Evolutionary conservation across 176 grass and related monocot species (phyloP), one percentile per base, ranked within the genome.

Genomic region (Thalia dealbata): DNA sequence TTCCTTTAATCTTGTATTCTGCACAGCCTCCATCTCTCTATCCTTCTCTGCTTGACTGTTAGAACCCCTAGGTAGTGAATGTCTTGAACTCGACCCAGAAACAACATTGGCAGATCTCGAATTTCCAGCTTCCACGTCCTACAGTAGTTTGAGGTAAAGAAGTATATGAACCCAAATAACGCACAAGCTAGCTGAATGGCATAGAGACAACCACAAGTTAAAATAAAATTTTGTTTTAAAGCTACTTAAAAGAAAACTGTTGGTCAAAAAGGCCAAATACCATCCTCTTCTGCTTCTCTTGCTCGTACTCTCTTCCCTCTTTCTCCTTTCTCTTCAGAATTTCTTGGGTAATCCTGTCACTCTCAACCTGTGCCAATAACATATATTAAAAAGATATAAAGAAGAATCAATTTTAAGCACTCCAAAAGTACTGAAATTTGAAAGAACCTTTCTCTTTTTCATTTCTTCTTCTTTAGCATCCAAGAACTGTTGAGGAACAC

Each of bases 91-190:
- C 64, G 79, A 82, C 61, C 77, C 78, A 81, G 73, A 71, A 76
- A 78, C 41, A 79, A 50, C 82, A 78, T 76, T 64, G 61, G 72
- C 32, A 70, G 55, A 79, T 89, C 86, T 86, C 68, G 92, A 85
- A 56, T 83, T 89, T 75, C 45, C 45, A 69, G 63, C 67, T 82
- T 83, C 79, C 67, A 81, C 78, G 65, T 88, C 95, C 95, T 99
- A 93, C 87, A 97, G 85, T 88, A 71, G 77, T 90, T 92, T 91
- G 86, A 99, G 77, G 95, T 97, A 88, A 99, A 99, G 86, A 99
- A 88, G 26, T 80, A 92, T 87, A 88, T 88, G 86, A 92, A 89
- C 86, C 86, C 54, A 89, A 84, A 86, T 80, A 79, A 91, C 73
- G 86, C 81, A 86, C 83, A 95, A 99, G 86, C 83, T 99, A 93